Evolutionary conservation across 345 rosid species (phyloP).

Genomic region (Lepidium aucheri): DNA sequence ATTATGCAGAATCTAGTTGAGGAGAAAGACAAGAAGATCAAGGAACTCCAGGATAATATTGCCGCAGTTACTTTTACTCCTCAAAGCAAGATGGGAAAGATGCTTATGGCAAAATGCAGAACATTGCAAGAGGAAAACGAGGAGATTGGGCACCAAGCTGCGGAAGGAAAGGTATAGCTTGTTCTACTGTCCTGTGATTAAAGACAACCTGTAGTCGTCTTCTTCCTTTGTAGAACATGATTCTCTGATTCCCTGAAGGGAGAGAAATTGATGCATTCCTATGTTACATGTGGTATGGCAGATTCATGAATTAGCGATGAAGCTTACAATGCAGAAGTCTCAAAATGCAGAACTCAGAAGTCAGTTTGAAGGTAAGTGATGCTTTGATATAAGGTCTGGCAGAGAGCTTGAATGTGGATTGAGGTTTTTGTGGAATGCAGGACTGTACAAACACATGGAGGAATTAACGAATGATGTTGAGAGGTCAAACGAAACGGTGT

Average conservation of each 20-base stretch:
- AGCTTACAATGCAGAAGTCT: conserved; percentile 81
- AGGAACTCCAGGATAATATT: conserved; percentile 88
- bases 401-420: conserved; percentile 1
- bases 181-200: neutral
- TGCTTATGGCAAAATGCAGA: conserved; percentile 92
- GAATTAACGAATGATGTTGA: conserved; percentile 73
- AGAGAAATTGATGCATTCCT: neutral
- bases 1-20: conserved; percentile 66
- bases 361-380: conserved; percentile 74
- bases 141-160: conserved; percentile 91
- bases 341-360: conserved; percentile 73
- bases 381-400: neutral
- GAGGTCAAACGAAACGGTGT: conserved; percentile 82
- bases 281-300: conserved; percentile 27
- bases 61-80: conserved; percentile 85
- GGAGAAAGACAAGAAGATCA: conserved; percentile 94
- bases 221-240: neutral
- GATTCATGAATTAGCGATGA: conserved; percentile 81
- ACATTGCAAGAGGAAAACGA: conserved; percentile 96
- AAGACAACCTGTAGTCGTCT: neutral
- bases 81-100: conserved; percentile 84
- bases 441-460: conserved; percentile 59
- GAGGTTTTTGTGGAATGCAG: conserved; percentile 34
- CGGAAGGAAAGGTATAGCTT: conserved; percentile 84
- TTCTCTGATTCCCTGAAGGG: neutral